Conservation (phyloP, 2,329 filamentous ascomycete genomes). For the Sporothrix phasma region DNA sequence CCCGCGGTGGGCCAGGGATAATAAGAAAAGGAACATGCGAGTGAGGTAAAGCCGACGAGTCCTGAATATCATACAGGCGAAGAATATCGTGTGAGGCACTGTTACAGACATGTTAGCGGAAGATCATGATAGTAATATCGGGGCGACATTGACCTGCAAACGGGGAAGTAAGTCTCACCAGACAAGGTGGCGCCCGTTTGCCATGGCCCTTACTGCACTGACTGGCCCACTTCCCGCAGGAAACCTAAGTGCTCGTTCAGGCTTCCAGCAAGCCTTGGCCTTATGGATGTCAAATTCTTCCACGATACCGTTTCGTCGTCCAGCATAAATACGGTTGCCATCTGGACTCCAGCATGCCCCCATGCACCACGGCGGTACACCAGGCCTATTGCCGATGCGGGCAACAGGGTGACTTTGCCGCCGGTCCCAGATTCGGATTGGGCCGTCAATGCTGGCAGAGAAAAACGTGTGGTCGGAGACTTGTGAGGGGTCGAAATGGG, state of each 20-base stretch:
- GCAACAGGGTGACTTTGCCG: conserved; percentile 68
- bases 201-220: conserved; percentile 80
- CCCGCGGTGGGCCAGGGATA: conserved; percentile 72
- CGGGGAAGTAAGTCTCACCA: conserved; percentile 36
- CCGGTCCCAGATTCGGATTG: conserved; percentile 86
- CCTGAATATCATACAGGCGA: conserved; percentile 77
- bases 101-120: not conserved
- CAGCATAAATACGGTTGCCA: conserved; percentile 90
- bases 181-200: conserved; percentile 82
- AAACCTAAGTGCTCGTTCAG: conserved; percentile 74
- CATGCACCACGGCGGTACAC: conserved; percentile 93
- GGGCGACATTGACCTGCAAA: not conserved
- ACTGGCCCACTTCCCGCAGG: conserved; percentile 83
- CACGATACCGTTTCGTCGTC: conserved; percentile 80
- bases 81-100: conserved; percentile 91
- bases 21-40: conserved; percentile 91
- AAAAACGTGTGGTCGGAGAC: conserved; percentile 74
- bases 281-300: conserved; percentile 90
- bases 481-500: conserved; percentile 43
- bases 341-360: conserved; percentile 93
- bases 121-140: not conserved
- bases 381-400: conserved; percentile 61
- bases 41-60: conserved; percentile 55
- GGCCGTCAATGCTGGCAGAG: conserved; percentile 78
- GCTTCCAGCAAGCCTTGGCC: conserved; percentile 53